Base-by-base conservation (phyloP, 345 rosid species). In the Clausena lansium region DNA sequence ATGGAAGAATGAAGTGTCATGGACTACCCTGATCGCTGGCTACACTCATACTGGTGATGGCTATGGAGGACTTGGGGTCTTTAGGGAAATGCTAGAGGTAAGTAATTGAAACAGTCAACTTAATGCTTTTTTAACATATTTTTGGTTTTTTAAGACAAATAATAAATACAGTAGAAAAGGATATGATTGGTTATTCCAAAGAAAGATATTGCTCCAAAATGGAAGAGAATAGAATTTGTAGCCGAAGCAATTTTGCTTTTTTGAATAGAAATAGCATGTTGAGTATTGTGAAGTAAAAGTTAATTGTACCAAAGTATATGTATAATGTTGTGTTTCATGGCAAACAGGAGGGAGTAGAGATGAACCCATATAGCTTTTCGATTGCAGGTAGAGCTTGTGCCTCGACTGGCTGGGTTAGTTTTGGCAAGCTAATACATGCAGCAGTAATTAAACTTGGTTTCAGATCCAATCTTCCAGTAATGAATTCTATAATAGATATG, bases 311-410 rank as follows among this genome's bases (percentile, higher is more conserved):
- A 7, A 19, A 65, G 41, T 33, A 73, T 74, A 28, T n/a, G 20
- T 33, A 22, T 72, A 65, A 65, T 71, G 27, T 45, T 57, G 32
- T 70, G 22, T 75, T 73, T 77, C 58, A 55, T 80, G 74, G 63
- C 71, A 70, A 82, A 73, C 86, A 93, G 98, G 97, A 89, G 74
- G 88, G 80, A 80, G 87, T 71, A 25, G 91, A 88, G 59, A 76
- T 84, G 82, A 89, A 88, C 27, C 89, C 97, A 55, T 86, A 86
- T 76, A 89, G 90, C 84, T 83, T 91, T 83, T 91, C 98, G 0
- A 96, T 96, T 62, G 96, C 93, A 10, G 87, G 90, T 78, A 89
- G 90, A 89, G 98, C 98, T 78, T 92, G 97, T 20, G 88, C 98
- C 79, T 91, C 89, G 0, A 80, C 86, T 52, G 91, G 94, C 38